phyloP scores from a whole-genome alignment of 371 early-diverging fungal genomes.

The Mucor indicus region DNA sequence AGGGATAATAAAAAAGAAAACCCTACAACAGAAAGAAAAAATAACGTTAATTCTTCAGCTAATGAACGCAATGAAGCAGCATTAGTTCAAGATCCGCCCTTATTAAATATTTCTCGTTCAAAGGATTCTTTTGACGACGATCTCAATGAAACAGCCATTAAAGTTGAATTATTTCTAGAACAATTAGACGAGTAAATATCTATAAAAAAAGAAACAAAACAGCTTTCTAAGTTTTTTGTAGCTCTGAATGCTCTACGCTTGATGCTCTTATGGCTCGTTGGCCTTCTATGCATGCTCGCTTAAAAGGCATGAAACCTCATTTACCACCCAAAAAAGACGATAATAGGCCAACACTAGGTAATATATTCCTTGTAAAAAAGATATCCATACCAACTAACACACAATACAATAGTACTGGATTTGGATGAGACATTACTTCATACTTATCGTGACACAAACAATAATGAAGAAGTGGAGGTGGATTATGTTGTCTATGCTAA shows the following conservation, averaged over 20 bases:
- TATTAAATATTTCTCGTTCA: slow-evolving; percentile 29
- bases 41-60: not conserved
- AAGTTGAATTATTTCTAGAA: slow-evolving; percentile 35
- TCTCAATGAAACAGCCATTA: slow-evolving; percentile 8
- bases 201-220: not conserved
- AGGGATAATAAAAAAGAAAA: slow-evolving; percentile 9
- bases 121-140: slow-evolving; percentile 24
- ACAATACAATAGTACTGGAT: slow-evolving; percentile 41
- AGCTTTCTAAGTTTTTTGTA: slow-evolving; percentile 6
- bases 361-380: not conserved
- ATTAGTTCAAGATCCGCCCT: slow-evolving; percentile 25
- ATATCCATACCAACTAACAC: too few relatives aligned
- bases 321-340: slow-evolving; percentile 43
- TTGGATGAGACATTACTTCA: slow-evolving; percentile 45
- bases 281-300: slow-evolving; percentile 42
- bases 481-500: slow-evolving; percentile 40
- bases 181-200: slow-evolving; percentile 41
- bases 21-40: slow-evolving; percentile 2
- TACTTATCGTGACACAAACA: slow-evolving; percentile 27
- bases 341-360: slow-evolving; percentile 39
- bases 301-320: slow-evolving; percentile 44
- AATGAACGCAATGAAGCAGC: slow-evolving; percentile 14
- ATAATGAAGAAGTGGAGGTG: slow-evolving; percentile 23
- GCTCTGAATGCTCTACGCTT: slow-evolving; percentile 41
- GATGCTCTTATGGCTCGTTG: slow-evolving; percentile 45